Evolutionary conservation across 192 early-diverging fungal genomes (phyloP), one percentile per base, ranked within the genome.

Genomic region (Kickxella alabastrina): DNA sequence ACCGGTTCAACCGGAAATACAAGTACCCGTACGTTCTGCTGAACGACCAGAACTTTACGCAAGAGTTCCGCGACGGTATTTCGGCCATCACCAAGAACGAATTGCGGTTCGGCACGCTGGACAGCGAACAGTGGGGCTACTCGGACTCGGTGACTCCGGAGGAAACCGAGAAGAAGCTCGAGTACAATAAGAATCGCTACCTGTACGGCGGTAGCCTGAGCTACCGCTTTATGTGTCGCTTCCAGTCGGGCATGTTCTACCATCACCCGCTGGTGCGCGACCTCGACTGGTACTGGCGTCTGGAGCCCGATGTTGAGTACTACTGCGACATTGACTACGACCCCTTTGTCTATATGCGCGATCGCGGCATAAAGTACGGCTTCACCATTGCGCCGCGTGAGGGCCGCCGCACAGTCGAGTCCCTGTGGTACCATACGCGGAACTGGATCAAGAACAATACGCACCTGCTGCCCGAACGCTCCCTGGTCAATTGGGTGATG

Each of bases 11-110:
- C 57, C 63, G 75, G 31, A 62, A 78, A 19, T 89, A 79, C 69
- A 52, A 82, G 38, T 91, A 91, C 59, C 88, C 86, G 8, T 91
- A 89, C 59, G 83, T 91, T 31, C 84, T 90, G 55, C 62, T 91
- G 40, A 91, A 89, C 69, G 81, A 90, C 54, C 71, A 78, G 32
- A 80, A 79, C 13, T 90, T 90, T 49, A 79, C 85, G 15, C 76
- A 83, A 27, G 72, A 85, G 60, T 91, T 91, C 72, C 77, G 77
- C 41, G 59, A 62, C 25, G 76, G 75, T 6, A 74, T 83, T 17
- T 35, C 48, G 7, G 38, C 60, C 37, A 64, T 67, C 29, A 62
- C 69, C 19, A 78, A 64, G 27, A 67, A 61, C 53, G 64, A 71
- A 54, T 49, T 72, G 24, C 60, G 60, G 47, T 78, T 64, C 40